A percentile compares a stretch with the other conserved stretches of the same genome.
Evolutionary conservation across 2,329 filamentous ascomycete genomes (phyloP).

Genomic region (Seiridium cupressi): DNA sequence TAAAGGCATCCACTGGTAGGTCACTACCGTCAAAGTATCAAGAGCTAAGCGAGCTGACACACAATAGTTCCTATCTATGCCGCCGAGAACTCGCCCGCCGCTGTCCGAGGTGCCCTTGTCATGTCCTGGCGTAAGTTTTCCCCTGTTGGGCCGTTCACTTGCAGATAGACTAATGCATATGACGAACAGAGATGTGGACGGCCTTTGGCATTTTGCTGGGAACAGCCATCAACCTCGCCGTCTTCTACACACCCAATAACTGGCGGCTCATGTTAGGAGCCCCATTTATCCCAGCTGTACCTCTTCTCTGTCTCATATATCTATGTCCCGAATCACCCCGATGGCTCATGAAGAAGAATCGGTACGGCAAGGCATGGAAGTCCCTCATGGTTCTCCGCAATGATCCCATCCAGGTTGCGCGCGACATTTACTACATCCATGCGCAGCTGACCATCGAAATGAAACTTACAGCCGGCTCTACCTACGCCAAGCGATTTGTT

Average conservation of each 20-base stretch:
- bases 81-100: constrained; percentile 69
- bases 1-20: constrained; percentile 62
- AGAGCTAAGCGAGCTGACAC: constrained; percentile 12
- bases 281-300: constrained; percentile 59
- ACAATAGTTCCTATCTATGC: constrained; percentile 67
- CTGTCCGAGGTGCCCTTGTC: constrained; percentile 71
- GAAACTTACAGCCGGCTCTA: constrained; percentile 46
- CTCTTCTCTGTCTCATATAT: constrained; percentile 59
- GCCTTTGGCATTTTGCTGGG: constrained; percentile 60
- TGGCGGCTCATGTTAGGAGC: constrained; percentile 46
- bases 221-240: constrained; percentile 57
- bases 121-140: constrained; percentile 67
- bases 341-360: constrained; percentile 66
- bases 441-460: constrained; percentile 62
- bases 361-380: constrained; percentile 58
- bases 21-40: neutral
- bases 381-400: constrained; percentile 52
- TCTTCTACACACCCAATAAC: constrained; percentile 32
- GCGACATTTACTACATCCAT: constrained; percentile 64
- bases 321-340: constrained; percentile 65
- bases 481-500: constrained; percentile 59
- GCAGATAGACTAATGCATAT: constrained; percentile 15
- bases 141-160: neutral
- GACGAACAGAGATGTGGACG: constrained; percentile 55
- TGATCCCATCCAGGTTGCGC: constrained; percentile 54